Base-by-base conservation (phyloP, 2,329 filamentous ascomycete genomes). In the Tricladium varicosporioides region DNA sequence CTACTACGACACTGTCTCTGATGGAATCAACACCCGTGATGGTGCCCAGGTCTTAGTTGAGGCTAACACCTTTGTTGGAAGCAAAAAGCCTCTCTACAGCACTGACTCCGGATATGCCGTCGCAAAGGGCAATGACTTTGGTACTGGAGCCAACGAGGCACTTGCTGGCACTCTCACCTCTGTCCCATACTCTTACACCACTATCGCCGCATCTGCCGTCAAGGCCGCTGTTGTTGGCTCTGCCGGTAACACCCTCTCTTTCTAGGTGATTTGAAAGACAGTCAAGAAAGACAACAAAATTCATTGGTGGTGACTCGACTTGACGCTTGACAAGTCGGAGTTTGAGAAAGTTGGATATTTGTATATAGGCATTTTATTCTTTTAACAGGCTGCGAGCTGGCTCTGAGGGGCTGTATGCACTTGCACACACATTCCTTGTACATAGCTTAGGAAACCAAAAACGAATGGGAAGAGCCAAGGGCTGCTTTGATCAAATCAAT, bases 31-130 rank as follows among this genome's bases (percentile, higher is more conserved):
- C 74, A 79, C 80, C 50, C 79, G 80, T 53, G 74, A 78, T 64
- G 78, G 77, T 11, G 80, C 82, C 22, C 75, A 84, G 68, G 72
- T 84, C 15, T 76, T 84, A 27, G 75, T 84, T 33, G 77, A 85
- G 73, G 81, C 79, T 52, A 78, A 78, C 58, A 71, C 72, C 60
- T 84, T 82, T 60, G 74, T 73, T 43, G 76, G 72, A 44, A 72
- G 73, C n/a, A 43, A 45, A 16, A 74, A 74, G 62, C 71, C 76
- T 14, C 66, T 75, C 44, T 78, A 80, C 65, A 79, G 77, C 22
- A 70, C 74, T 5, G 70, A 75, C 50, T 69, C 69, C 3, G 78
- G 78, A 1, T 79, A 74, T 51, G 76, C 76, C 5, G 70, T 77
- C 27, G 67, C 73, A 32, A 70, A 63, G 8, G 73, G 77, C 58